A percentile compares a stretch with the other conserved stretches of the same genome.
These are phyloP conservation scores for Groenewaldozyma tartarivorans DNA, from an alignment of 805 yeast species.

Conservation along the genomic window DNA sequence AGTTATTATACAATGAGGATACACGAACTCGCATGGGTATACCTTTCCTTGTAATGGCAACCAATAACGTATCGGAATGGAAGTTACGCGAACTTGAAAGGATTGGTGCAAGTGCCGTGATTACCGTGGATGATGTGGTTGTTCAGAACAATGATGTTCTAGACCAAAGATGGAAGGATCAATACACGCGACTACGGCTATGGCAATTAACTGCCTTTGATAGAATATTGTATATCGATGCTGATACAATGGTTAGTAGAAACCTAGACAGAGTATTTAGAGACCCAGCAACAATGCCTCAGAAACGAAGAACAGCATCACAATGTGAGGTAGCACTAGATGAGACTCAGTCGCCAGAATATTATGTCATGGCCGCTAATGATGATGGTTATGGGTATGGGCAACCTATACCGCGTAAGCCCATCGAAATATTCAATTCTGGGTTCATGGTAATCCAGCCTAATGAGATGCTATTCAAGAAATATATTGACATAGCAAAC, in stretches of 20 bases:
- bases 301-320: background rate
- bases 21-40: slow-evolving; percentile 3
- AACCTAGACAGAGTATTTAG: slow-evolving; percentile 6
- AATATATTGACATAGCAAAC: slow-evolving; percentile 3
- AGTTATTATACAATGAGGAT: slow-evolving; percentile 6
- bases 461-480: slow-evolving; percentile 1
- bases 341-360: slow-evolving; percentile 6
- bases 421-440: slow-evolving; percentile 4
- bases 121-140: slow-evolving; percentile 5
- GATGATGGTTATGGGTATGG: slow-evolving; percentile 8
- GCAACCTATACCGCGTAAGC: slow-evolving; percentile 5
- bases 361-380: slow-evolving; percentile 8
- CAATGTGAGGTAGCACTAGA: slow-evolving; percentile 2
- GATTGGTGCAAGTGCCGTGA: slow-evolving; percentile 8
- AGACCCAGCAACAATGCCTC: slow-evolving; percentile 9
- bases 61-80: slow-evolving; percentile 7
- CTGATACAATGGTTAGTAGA: slow-evolving; percentile 7
- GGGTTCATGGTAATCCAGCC: slow-evolving; percentile 11
- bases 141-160: background rate
- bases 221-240: slow-evolving; percentile 10
- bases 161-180: slow-evolving; percentile 7
- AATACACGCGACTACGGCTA: slow-evolving; percentile 8
- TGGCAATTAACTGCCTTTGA: slow-evolving; percentile 8
- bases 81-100: slow-evolving; percentile 5
- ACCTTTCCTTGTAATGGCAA: slow-evolving; percentile 9